Percentiles rank a stretch among this genome's conserved stretches.
phyloP scores from a whole-genome alignment of 2,329 filamentous ascomycete genomes.

The Magnaporthiopsis poae region DNA sequence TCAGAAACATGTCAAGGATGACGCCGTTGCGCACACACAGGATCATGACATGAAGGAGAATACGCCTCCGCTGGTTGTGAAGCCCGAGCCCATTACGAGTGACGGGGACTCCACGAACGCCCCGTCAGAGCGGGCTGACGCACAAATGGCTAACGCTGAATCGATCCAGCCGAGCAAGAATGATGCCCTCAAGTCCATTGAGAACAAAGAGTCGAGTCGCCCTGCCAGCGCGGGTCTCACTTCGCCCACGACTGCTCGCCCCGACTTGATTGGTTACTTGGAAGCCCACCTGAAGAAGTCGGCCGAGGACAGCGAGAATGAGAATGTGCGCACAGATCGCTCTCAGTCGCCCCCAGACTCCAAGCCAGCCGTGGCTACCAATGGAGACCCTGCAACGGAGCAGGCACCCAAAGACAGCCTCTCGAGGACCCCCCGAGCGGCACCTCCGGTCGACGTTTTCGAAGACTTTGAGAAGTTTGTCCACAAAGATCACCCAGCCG shows the following conservation, averaged over 20 bases:
- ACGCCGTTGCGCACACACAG: not conserved
- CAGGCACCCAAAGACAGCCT: not conserved
- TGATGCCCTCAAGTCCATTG: not conserved
- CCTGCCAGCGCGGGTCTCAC: not conserved
- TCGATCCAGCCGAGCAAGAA: not conserved
- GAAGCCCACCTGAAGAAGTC: not conserved
- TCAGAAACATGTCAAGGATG: conserved; percentile 11
- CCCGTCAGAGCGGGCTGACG: not conserved
- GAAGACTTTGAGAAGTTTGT: conserved; percentile 2
- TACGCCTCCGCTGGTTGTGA: not conserved
- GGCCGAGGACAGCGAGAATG: not conserved
- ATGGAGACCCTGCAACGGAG: not conserved
- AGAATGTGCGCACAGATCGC: not conserved
- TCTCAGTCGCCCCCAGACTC: not conserved
- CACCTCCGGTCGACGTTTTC: conserved; percentile 3
- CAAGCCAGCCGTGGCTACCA: not conserved
- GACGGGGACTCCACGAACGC: not conserved
- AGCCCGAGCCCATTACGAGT: not conserved
- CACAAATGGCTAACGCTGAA: not conserved
- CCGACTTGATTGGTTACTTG: not conserved
- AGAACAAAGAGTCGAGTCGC: not conserved
- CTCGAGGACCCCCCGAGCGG: not conserved
- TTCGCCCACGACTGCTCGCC: not conserved
- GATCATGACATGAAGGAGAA: not conserved
- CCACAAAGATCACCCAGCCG: conserved; percentile 7